A percentile compares a stretch with the other conserved stretches of the same genome.
Conservation (phyloP, 306 rosid species). For the Astragalus glycyphyllos region DNA sequence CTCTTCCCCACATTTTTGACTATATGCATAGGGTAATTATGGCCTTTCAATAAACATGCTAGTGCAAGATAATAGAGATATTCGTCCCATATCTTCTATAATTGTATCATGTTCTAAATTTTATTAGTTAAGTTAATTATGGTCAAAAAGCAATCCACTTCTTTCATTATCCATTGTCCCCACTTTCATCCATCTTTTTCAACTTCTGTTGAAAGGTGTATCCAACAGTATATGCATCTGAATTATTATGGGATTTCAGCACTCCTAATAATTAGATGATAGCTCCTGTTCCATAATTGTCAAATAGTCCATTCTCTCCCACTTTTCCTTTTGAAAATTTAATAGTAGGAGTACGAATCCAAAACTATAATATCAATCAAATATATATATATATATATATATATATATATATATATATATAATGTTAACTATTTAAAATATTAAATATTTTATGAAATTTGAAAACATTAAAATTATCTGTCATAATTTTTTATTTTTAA, state of each 20-base stretch:
- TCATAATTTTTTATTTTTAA: neutral
- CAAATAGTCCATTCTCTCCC: conserved; percentile 20
- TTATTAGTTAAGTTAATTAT: conserved; percentile 25
- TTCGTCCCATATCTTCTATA: conserved; percentile 3
- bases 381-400: too few relatives aligned
- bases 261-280: conserved; percentile 43
- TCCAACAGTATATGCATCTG: conserved; percentile 33
- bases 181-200: conserved; percentile 44
- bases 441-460: neutral
- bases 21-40: conserved; percentile 38
- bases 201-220: conserved; percentile 35
- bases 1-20: conserved; percentile 43
- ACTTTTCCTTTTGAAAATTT: neutral
- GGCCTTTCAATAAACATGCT: conserved; percentile 33
- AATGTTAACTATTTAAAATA: neutral
- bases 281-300: conserved; percentile 34
- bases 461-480: neutral
- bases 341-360: neutral
- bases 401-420: too few relatives aligned
- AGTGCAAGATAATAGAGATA: conserved; percentile 24
- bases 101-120: neutral
- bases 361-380: neutral
- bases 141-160: conserved; percentile 46
- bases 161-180: conserved; percentile 47
- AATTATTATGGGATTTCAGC: conserved; percentile 40